These are phyloP conservation scores for Microbotryum saponariae DNA, from an alignment of 1,284 basidiomycete species.

Conservation along the genomic window DNA sequence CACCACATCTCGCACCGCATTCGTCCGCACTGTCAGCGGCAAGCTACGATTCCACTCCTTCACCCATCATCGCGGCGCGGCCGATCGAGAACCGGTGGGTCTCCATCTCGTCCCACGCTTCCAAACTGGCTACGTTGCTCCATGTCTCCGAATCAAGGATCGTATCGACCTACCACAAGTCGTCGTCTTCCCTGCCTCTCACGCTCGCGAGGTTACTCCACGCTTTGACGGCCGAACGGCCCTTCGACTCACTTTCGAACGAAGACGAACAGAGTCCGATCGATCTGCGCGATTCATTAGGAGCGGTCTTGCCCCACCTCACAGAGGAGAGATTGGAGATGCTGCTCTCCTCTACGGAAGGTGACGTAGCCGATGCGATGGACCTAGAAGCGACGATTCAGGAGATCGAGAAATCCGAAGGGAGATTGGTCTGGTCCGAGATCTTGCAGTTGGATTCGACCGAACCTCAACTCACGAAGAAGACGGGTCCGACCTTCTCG, in stretches of 20 bases:
- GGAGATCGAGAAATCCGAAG: constrained; percentile 10
- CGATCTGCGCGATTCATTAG: constrained; percentile 15
- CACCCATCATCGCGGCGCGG: background rate
- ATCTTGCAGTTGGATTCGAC: constrained; percentile 6
- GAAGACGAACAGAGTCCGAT: background rate
- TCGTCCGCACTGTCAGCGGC: no score
- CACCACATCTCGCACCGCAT: background rate
- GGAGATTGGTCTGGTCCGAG: constrained; percentile 14
- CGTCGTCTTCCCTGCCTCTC: constrained; percentile 13
- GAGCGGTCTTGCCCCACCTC: background rate
- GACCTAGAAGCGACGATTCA: constrained; percentile 21
- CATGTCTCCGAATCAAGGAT: constrained; percentile 18
- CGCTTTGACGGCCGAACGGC: constrained; percentile 14
- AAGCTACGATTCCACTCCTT: background rate
- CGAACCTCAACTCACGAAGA: no score
- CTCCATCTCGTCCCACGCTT: constrained; percentile 19
- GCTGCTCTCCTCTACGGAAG: constrained; percentile 21
- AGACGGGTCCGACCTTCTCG: no score
- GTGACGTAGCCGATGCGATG: constrained; percentile 26
- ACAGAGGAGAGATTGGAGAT: background rate
- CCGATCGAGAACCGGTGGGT: constrained; percentile 15
- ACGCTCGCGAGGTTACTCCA: constrained; percentile 20
- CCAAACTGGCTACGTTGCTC: constrained; percentile 16
- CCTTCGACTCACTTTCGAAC: constrained; percentile 13
- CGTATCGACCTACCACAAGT: constrained; percentile 16